Conservation (phyloP, 2,329 filamentous ascomycete species). For the Polytolypa hystricis region DNA sequence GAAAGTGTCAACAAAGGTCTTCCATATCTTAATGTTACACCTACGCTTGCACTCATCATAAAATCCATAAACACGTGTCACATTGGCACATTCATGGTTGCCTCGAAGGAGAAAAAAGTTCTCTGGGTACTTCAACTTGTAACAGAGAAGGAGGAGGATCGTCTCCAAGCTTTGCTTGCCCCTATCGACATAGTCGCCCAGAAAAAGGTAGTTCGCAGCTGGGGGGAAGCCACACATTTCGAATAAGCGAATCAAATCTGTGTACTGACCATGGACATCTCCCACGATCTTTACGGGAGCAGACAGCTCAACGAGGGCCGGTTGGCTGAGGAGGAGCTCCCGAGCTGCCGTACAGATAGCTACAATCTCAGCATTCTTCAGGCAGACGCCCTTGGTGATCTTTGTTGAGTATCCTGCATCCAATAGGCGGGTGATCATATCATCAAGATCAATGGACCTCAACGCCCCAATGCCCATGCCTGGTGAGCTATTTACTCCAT, state of each 20-base stretch:
- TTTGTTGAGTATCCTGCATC: constrained; percentile 95
- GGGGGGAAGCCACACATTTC: constrained; percentile 98
- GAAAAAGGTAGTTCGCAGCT: constrained; percentile 80
- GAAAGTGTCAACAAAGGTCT: constrained; percentile 94
- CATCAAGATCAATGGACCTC: constrained; percentile 87
- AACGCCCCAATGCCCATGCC: constrained; percentile 77
- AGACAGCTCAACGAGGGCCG: constrained; percentile 79
- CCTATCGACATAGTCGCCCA: constrained; percentile 92
- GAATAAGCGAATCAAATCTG: constrained; percentile 90
- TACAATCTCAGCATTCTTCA: constrained; percentile 95
- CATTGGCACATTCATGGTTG: constrained; percentile 94
- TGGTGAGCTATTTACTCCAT: constrained; percentile 37
- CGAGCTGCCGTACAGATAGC: constrained; percentile 83
- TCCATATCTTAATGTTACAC: constrained; percentile 96
- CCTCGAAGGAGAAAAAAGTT: constrained; percentile 94
- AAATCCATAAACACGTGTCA: constrained; percentile 91
- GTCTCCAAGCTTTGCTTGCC: constrained; percentile 95
- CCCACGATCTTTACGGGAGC: constrained; percentile 97
- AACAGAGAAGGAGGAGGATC: constrained; percentile 82
- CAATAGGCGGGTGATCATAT: constrained; percentile 88
- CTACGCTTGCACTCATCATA: constrained; percentile 96
- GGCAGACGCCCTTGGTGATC: constrained; percentile 90
- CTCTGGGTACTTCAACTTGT: constrained; percentile 94
- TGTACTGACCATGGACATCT: constrained; percentile 94
- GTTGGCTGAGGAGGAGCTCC: constrained; percentile 83